phyloP scores from a whole-genome alignment of 805 yeast genomes.

The Candida peoriensis region DNA sequence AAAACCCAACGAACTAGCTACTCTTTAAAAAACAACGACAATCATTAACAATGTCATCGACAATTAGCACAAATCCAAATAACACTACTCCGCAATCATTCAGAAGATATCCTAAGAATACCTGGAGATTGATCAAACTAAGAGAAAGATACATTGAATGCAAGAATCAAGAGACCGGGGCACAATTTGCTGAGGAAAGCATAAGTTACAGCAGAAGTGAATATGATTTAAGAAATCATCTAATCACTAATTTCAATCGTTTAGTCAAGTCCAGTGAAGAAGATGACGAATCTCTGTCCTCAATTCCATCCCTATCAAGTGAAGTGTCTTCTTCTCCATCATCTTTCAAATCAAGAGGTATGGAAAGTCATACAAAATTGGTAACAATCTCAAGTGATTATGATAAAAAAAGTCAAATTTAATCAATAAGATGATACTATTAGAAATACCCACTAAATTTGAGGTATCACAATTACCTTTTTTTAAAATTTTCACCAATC shows the following conservation, averaged over 20 bases:
- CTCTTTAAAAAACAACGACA: too few relatives aligned
- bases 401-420: neutral
- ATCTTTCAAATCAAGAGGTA: neutral
- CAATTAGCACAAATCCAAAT: neutral
- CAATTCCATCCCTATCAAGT: neutral
- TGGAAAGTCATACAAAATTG: neutral
- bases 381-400: too few relatives aligned
- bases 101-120: constrained; percentile 21
- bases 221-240: neutral
- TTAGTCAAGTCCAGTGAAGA: neutral
- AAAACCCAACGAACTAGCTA: too few relatives aligned
- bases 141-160: constrained; percentile 17
- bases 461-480: too few relatives aligned
- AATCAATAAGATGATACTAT: too few relatives aligned
- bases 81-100: neutral
- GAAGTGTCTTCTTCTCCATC: neutral
- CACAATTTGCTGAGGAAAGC: neutral
- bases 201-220: neutral
- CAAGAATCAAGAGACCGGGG: constrained; percentile 6
- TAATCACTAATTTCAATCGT: neutral
- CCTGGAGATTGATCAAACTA: constrained; percentile 20
- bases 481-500: too few relatives aligned
- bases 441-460: too few relatives aligned
- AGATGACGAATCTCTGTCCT: neutral
- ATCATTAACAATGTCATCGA: too few relatives aligned